Percentiles rank a stretch among this genome's conserved stretches.
Conservation (phyloP, 805 yeast species). For the Komagataella pseudopastoris region DNA sequence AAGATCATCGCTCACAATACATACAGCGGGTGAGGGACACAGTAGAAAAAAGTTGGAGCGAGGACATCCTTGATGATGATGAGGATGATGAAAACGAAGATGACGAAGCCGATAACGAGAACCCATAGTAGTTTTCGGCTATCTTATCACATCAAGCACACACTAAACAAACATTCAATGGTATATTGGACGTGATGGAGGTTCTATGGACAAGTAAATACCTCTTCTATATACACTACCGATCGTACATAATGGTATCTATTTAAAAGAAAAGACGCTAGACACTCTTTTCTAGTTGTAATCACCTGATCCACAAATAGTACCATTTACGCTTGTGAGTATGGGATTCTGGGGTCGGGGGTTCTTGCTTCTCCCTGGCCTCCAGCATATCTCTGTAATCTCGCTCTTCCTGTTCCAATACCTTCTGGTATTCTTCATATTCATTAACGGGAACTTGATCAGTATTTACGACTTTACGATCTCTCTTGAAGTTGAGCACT, state of each 20-base stretch:
- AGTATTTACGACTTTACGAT: slow-evolving; percentile 21
- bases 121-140: background rate
- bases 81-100: slow-evolving; percentile 27
- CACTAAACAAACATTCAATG: background rate
- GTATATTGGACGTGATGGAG: slow-evolving; percentile 9
- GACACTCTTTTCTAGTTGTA: background rate
- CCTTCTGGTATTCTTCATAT: slow-evolving; percentile 6
- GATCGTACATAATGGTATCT: background rate
- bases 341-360: slow-evolving; percentile 4
- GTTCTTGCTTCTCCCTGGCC: slow-evolving; percentile 6
- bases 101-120: slow-evolving; percentile 14
- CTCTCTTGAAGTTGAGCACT: slow-evolving; percentile 40
- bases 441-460: slow-evolving; percentile 19
- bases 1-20: slow-evolving; percentile 90
- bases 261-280: background rate
- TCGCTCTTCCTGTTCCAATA: slow-evolving; percentile 9
- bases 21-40: slow-evolving; percentile 86
- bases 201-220: slow-evolving; percentile 2
- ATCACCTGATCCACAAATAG: slow-evolving; percentile 31
- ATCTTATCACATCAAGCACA: background rate
- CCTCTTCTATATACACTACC: background rate
- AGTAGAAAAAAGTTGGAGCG: slow-evolving; percentile 90
- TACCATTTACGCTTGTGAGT: slow-evolving; percentile 27
- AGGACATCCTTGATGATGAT: slow-evolving; percentile 51
- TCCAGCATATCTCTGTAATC: slow-evolving; percentile 7